These are phyloP conservation scores for Fusarium guadeloupense DNA, from an alignment of 2,329 filamentous ascomycete species.

Conservation along the genomic window DNA sequence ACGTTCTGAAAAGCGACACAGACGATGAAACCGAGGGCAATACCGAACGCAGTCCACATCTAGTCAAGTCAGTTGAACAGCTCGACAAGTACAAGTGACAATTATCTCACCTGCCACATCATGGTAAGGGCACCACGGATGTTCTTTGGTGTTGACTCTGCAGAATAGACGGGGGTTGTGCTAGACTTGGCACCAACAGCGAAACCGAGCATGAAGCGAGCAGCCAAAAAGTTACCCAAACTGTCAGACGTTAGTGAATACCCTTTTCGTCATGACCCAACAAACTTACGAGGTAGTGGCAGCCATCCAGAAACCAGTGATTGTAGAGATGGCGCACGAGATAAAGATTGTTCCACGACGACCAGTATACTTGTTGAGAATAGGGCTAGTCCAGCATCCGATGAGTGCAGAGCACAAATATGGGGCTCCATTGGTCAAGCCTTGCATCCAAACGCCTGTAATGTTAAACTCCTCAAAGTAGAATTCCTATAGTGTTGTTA, in stretches of 20 bases:
- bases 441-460: conserved; percentile 57
- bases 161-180: conserved; percentile 49
- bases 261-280: fast-evolving
- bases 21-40: conserved; percentile 51
- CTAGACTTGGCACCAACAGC: conserved; percentile 51
- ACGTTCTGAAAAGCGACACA: conserved; percentile 45
- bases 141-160: conserved; percentile 50
- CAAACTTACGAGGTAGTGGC: conserved; percentile 63
- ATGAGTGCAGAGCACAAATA: conserved; percentile 61
- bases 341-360: conserved; percentile 72
- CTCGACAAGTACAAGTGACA: fast-evolving
- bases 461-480: conserved; percentile 47
- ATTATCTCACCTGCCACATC: conserved; percentile 47
- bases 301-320: conserved; percentile 64
- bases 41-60: conserved; percentile 51
- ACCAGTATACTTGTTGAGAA: conserved; percentile 68
- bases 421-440: conserved; percentile 64
- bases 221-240: conserved; percentile 42
- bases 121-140: conserved; percentile 52
- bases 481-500: conserved; percentile 43
- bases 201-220: conserved; percentile 50
- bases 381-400: conserved; percentile 49
- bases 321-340: conserved; percentile 64
- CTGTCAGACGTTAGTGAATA: not conserved
- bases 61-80: not conserved